These are phyloP conservation scores for Aureobasidium pullulans DNA, from an alignment of 2,329 filamentous ascomycete genomes.

Conservation along the genomic window DNA sequence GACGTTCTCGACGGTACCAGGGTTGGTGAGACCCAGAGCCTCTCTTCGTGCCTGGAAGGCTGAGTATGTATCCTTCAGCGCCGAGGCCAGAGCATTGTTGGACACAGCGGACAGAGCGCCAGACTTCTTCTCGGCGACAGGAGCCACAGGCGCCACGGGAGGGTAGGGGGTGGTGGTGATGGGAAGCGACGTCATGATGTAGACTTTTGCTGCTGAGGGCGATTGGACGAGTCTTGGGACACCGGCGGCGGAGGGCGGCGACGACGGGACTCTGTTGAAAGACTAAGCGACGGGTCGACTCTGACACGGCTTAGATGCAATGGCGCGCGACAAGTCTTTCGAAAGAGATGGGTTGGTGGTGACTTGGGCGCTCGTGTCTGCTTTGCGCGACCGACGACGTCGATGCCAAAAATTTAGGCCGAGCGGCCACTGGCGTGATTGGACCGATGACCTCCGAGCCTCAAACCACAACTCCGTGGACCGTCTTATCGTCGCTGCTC, in stretches of 20 bases:
- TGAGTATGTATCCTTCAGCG: constrained; percentile 59
- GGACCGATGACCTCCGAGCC: constrained; percentile 5
- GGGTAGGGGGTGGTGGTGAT: not conserved
- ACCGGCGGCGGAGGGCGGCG: not conserved
- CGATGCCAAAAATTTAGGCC: constrained; percentile 14
- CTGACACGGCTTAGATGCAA: not conserved
- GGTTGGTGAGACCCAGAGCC: constrained; percentile 82
- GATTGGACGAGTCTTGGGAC: not conserved
- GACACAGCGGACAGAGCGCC: constrained; percentile 56
- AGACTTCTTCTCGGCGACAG: constrained; percentile 11
- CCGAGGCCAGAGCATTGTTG: constrained; percentile 62
- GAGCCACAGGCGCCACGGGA: constrained; percentile 5
- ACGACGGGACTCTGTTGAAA: not conserved
- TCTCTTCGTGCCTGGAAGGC: constrained; percentile 80
- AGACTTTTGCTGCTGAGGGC: constrained; percentile 10
- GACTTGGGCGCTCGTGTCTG: not conserved
- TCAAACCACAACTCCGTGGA: not conserved
- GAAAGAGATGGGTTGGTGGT: constrained; percentile 11
- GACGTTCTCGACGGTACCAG: constrained; percentile 84
- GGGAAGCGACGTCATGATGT: constrained; percentile 17
- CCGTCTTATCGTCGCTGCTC: no score
- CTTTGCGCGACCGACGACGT: constrained; percentile 13
- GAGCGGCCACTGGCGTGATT: constrained; percentile 14
- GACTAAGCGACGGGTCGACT: constrained; percentile 2
- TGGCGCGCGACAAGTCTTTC: constrained; percentile 8